A percentile compares a stretch with the other conserved stretches of the same genome.
phyloP scores from a whole-genome alignment of 345 rosid species.

The Citrus unshiu region DNA sequence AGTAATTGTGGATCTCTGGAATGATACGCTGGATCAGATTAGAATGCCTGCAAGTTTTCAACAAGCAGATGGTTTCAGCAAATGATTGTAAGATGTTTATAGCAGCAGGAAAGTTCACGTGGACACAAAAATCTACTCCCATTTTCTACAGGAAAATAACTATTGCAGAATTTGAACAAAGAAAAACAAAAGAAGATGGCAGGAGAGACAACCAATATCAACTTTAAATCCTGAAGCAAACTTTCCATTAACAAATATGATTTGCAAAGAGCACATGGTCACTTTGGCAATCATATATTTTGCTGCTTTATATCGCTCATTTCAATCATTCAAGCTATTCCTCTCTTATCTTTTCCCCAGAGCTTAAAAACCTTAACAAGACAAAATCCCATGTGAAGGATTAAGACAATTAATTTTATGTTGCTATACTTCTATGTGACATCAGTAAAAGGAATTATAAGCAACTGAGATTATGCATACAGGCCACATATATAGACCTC shows the following conservation, averaged over 20 bases:
- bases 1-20: conserved; percentile 79
- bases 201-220: not conserved
- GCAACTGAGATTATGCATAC: not conserved
- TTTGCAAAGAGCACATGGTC: not conserved
- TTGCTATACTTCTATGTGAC: not conserved
- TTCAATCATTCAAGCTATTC: not conserved
- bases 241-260: not conserved
- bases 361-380: not conserved
- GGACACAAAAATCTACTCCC: not conserved
- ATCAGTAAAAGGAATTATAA: not conserved
- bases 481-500: not conserved
- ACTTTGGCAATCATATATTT: not conserved
- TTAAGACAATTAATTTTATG: not conserved
- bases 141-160: not conserved
- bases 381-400: not conserved
- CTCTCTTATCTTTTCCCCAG: not conserved
- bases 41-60: conserved; percentile 46
- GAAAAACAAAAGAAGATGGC: not conserved
- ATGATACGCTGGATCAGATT: conserved; percentile 67
- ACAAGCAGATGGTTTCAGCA: not conserved
- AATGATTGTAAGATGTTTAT: not conserved
- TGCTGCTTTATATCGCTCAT: not conserved
- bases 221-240: not conserved
- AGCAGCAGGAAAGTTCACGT: not conserved
- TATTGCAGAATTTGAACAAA: not conserved